phyloP scores from a whole-genome alignment of 2,329 filamentous ascomycete species.

The Aureobasidium pullulans region DNA sequence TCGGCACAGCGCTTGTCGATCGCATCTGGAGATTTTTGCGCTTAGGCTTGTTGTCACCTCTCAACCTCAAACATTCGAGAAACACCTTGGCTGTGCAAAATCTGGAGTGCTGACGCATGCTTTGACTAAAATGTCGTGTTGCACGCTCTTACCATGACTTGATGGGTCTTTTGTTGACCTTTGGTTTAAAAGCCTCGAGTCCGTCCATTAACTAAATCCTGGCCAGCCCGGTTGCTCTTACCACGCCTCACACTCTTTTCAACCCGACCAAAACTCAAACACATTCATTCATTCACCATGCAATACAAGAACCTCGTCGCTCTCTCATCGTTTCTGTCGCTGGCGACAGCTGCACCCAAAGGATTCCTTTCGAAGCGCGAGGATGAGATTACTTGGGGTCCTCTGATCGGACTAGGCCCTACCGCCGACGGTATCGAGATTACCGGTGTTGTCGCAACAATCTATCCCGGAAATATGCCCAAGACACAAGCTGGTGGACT shows the following conservation, averaged over 20 bases:
- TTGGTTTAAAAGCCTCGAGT: background rate
- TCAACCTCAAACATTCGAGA: conserved; percentile 9
- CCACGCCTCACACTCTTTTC: background rate
- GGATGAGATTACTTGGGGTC: conserved; percentile 19
- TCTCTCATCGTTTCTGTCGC: conserved; percentile 4
- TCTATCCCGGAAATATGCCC: conserved; percentile 23
- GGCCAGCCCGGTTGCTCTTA: conserved; percentile 1
- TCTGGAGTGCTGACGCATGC: background rate
- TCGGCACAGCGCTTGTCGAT: conserved; percentile 3
- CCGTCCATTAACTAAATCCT: background rate
- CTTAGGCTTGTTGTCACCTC: background rate
- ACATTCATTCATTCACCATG: background rate
- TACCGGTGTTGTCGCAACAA: conserved; percentile 21
- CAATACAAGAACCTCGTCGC: background rate
- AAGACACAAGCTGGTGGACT: conserved; percentile 20
- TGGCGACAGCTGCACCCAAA: conserved; percentile 1
- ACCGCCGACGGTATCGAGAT: conserved; percentile 18
- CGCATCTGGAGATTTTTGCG: background rate
- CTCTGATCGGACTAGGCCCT: conserved; percentile 20
- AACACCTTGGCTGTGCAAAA: background rate
- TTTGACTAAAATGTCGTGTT: background rate
- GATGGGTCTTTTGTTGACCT: background rate
- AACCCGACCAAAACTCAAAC: background rate
- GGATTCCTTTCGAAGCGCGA: background rate
- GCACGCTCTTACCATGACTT: background rate